Evolutionary conservation across 2,329 filamentous ascomycete genomes (phyloP).

Genomic region (Sordariomycetes sp.): DNA sequence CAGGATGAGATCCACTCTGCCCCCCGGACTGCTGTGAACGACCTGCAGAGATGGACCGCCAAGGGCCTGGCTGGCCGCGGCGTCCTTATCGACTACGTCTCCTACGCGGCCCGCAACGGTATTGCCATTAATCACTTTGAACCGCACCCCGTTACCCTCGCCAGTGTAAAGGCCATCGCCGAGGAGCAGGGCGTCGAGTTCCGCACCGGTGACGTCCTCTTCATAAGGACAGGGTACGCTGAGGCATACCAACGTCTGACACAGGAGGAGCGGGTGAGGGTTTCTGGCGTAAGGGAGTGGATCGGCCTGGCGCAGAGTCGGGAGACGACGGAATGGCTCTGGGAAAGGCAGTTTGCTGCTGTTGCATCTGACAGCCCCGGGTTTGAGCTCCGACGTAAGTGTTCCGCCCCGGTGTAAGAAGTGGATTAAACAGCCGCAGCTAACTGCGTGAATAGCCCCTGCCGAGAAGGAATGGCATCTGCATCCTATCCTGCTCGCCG

Average conservation of each 20-base stretch:
- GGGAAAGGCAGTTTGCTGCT: conserved; percentile 15
- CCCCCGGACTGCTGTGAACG: conserved; percentile 4
- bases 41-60: conserved; percentile 12
- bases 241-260: conserved; percentile 24
- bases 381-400: conserved; percentile 14
- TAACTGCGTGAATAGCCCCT: conserved; percentile 2
- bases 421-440: no score
- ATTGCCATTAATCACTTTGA: conserved; percentile 2
- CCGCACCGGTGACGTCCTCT: conserved; percentile 41
- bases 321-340: conserved; percentile 15
- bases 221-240: conserved; percentile 43
- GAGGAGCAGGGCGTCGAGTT: conserved; percentile 29
- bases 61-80: conserved; percentile 6
- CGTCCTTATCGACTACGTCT: conserved; percentile 7
- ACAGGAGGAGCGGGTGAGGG: conserved; percentile 14
- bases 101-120: conserved; percentile 1
- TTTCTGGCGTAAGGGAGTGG: conserved; percentile 2
- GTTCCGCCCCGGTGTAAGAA: not conserved
- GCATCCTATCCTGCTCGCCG: conserved; percentile 15
- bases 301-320: conserved; percentile 10
- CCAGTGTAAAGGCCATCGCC: conserved; percentile 30
- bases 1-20: not conserved
- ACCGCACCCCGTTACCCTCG: conserved; percentile 26
- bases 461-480: conserved; percentile 9
- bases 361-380: conserved; percentile 14